Conservation (phyloP, 2,329 filamentous ascomycete genomes). For the Apiospora aurea region DNA sequence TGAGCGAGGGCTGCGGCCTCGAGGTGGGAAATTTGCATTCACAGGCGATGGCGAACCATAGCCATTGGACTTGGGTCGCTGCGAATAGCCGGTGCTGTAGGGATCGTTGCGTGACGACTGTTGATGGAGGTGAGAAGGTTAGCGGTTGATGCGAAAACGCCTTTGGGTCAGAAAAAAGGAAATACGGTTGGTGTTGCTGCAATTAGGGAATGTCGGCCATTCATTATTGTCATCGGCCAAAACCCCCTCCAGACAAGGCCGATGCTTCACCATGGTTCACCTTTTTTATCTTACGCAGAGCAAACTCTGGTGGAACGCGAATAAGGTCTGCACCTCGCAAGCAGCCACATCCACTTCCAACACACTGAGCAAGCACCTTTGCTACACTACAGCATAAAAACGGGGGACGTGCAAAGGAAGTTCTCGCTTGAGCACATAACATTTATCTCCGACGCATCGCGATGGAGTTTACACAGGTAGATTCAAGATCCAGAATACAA, state of each 20-base stretch:
- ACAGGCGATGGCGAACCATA: slow-evolving; percentile 41
- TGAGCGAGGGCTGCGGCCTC: slow-evolving; percentile 41
- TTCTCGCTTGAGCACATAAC: slow-evolving; percentile 12
- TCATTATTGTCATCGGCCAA: slow-evolving; percentile 20
- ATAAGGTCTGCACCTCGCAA: slow-evolving; percentile 19
- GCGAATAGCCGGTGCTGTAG: slow-evolving; percentile 52
- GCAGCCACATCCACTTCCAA: slow-evolving; percentile 10
- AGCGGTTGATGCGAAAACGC: slow-evolving; percentile 23
- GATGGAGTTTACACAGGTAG: slow-evolving; percentile 20
- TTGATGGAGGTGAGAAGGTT: slow-evolving; percentile 40
- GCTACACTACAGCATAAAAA: slow-evolving; percentile 4
- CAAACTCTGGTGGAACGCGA: slow-evolving; percentile 25
- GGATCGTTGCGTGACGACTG: slow-evolving; percentile 52
- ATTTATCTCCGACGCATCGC: not conserved
- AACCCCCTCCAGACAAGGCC: slow-evolving; percentile 13
- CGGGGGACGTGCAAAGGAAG: not conserved
- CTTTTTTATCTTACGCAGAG: slow-evolving; percentile 17
- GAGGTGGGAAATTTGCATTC: slow-evolving; percentile 39
- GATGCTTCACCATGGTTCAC: slow-evolving; percentile 28
- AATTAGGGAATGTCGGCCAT: slow-evolving; percentile 9
- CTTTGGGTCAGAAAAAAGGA: slow-evolving; percentile 18
- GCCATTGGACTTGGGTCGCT: slow-evolving; percentile 43
- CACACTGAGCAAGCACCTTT: not conserved
- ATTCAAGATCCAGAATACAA: slow-evolving; percentile 4
- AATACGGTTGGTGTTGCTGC: slow-evolving; percentile 21